Evolutionary conservation across 2,329 filamentous ascomycete genomes (phyloP), one percentile per base, ranked within the genome.

Genomic region (Beauveria australis): DNA sequence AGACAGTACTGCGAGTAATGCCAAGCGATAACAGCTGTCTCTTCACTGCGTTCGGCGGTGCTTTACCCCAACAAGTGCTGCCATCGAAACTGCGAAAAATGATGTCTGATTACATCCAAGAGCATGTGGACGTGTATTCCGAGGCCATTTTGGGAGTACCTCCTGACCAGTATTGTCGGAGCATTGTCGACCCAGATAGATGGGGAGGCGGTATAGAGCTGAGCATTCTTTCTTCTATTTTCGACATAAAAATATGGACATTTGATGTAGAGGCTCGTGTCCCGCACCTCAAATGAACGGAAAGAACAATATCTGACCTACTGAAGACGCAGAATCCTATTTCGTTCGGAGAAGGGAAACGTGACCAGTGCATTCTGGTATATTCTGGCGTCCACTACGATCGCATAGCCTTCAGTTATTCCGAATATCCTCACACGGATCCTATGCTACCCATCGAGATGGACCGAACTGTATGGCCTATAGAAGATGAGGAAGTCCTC

Each of bases 311-410:
- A 19, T 26, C 61, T 64, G 37, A 63, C 19, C 64, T 41, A 33
- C 2, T 44, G 5, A 19, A 73, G 71, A 70, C 69, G 0, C 70
- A 74, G 63, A 73, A 67, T 40, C 64, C 76, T 7, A 73, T 76
- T 67, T 83, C 83, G 5, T 95, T 93, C 74, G 95, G 95, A 65
- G 89, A 94, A 69, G 85, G 85, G 1, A 83, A 83, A 58, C 72
- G 77, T 40, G 83, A 81, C 46, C 81, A 91, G 7, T 92, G 90
- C 68, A 85, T 96, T 28, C 78, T 97, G 26, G 87, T 96, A 0
- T 97, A 96, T 74, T 93, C 89, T 0, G 92, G 92, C 3, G 94
- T 97, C 55, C 92, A 97, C 72, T 97, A 97, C 74, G 93, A 97
- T 73, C 88, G 90, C 7, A 87, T 97, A 62, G 91, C 89, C 1